phyloP scores from a whole-genome alignment of 192 early-diverging fungal species.

The Chytriomyces hyalinus region DNA sequence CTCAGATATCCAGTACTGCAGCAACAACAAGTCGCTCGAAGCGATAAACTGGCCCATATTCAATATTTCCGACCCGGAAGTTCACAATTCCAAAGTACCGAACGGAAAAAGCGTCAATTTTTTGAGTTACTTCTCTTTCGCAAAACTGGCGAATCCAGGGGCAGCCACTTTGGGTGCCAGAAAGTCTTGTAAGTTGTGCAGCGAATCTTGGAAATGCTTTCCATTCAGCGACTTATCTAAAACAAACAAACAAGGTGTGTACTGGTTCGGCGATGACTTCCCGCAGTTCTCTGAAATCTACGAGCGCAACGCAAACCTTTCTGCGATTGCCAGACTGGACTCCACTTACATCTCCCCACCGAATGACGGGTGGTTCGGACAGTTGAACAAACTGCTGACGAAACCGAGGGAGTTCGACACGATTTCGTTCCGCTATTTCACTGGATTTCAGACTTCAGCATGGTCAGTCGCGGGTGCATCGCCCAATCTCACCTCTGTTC shows the following conservation, averaged over 20 bases:
- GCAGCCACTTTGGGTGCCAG: not conserved
- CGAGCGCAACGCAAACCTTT: slow-evolving; percentile 26
- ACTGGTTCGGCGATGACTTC: slow-evolving; percentile 22
- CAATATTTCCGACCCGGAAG: slow-evolving; percentile 12
- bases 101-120: slow-evolving; percentile 14
- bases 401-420: not conserved
- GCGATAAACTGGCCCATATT: slow-evolving; percentile 41
- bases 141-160: not conserved
- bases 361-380: not conserved
- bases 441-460: slow-evolving; percentile 1
- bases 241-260: not conserved
- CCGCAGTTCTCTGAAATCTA: slow-evolving; percentile 15
- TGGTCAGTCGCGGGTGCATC: slow-evolving; percentile 18
- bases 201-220: no score
- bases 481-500: not conserved
- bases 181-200: not conserved
- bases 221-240: no score
- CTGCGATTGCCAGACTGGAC: slow-evolving; percentile 14
- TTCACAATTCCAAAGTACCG: not conserved
- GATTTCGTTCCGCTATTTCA: not conserved
- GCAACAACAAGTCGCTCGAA: slow-evolving; percentile 25
- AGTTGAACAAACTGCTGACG: slow-evolving; percentile 1
- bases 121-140: not conserved
- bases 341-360: slow-evolving; percentile 23
- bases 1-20: slow-evolving; percentile 51